Evolutionary conservation across 1,284 basidiomycete genomes (phyloP), one percentile per base, ranked within the genome.

Genomic region (Peniophora sp.): DNA sequence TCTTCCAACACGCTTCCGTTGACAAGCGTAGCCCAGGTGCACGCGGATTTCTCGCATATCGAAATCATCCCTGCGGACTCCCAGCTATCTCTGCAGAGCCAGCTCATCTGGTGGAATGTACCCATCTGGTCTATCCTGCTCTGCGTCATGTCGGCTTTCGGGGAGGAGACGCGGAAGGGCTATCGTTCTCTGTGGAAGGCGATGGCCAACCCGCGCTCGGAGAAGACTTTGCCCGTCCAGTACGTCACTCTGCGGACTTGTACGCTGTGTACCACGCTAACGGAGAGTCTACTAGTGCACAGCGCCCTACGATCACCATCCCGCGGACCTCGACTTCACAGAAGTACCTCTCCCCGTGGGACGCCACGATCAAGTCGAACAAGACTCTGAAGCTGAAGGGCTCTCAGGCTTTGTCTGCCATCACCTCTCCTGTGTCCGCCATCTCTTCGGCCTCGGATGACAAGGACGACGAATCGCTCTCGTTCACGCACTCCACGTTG

Each of bases 281-380:
- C 17, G 9, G 24, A 52, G 12, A 32, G n/a, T n/a, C n/a, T 32
- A 12, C 27, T 32, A 32, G 57, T 37, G 20, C 47, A 18, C 49
- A 23, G 15, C 51, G 20, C 47, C 48, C n/a, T 18, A 36, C 20
- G 43, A 46, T 37, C 51, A 49, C 49, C 44, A 56, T 3, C 55
- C 60, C 1, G 51, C 56, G 14, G 57, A 62, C 17, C 51, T 63
- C 14, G 55, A 63, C 41, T 60, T 34, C 63, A 75, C 36, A 75
- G 69, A 56, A 76, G 76, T 11, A 75, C 72, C n/a, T 78, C 74
- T 52, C 75, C 76, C 50, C 72, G 60, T 64, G 76, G 35, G 68
- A 72, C 44, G 55, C 65, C 41, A 70, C 67, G 53, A 58, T 51
- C 42, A 44, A 46, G 10, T 60, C 58, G 47, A 43, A 56, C 45